A percentile compares a stretch with the other conserved stretches of the same genome.
These are phyloP conservation scores for Spatholobus suberectus DNA, from an alignment of 306 rosid genomes.

Conservation along the genomic window DNA sequence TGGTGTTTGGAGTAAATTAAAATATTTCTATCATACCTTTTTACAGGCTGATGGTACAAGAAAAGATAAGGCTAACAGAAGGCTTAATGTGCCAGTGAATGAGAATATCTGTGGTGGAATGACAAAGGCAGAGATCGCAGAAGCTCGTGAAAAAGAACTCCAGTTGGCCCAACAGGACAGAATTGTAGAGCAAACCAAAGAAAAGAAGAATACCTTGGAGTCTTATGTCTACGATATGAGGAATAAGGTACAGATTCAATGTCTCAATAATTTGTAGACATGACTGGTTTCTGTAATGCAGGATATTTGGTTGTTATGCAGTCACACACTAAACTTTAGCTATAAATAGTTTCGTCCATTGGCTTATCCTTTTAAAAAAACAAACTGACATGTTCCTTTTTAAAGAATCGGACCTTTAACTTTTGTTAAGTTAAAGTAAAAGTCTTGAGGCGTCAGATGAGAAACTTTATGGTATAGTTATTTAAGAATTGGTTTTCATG, in stretches of 20 bases:
- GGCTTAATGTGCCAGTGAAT: conserved; percentile 67
- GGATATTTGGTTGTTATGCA: conserved; percentile 27
- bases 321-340: conserved; percentile 6
- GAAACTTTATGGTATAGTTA: conserved; percentile 13
- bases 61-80: conserved; percentile 57
- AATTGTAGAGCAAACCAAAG: conserved; percentile 84
- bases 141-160: conserved; percentile 75
- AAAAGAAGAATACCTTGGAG: conserved; percentile 88
- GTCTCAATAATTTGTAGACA: conserved; percentile 15
- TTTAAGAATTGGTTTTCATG: conserved; percentile 25
- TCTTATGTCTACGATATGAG: conserved; percentile 95
- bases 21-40: conserved; percentile 26
- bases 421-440: neutral
- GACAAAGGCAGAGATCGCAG: conserved; percentile 72
- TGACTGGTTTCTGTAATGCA: conserved; percentile 37
- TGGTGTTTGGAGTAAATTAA: conserved; percentile 20
- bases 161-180: conserved; percentile 82
- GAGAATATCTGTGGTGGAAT: conserved; percentile 80
- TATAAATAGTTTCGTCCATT: neutral
- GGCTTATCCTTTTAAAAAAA: neutral
- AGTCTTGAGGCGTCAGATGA: neutral
- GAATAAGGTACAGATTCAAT: conserved; percentile 71
- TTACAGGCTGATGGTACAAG: conserved; percentile 65
- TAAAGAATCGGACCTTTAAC: neutral
- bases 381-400: conserved; percentile 3